Evolutionary conservation across 2,329 filamentous ascomycete genomes (phyloP), one percentile per base, ranked within the genome.

Genomic region (Thielaviopsis euricoi): DNA sequence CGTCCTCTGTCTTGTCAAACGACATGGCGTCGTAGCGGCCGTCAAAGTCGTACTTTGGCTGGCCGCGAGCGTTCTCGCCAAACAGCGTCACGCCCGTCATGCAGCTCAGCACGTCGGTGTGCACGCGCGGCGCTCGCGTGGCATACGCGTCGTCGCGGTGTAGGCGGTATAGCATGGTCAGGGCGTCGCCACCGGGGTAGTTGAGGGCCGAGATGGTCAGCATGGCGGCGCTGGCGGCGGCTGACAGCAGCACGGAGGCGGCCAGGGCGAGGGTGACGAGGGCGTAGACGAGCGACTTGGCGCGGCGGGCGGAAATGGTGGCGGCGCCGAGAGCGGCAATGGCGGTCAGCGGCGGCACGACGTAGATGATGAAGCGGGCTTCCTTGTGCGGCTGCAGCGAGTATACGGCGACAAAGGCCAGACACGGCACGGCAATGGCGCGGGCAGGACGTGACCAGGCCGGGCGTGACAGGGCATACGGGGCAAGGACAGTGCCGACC

Each of bases 361-460:
- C 77, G 71, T 97, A 97, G 65, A 97, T 82, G 64, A 98, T 84
- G 74, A 98, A 98, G 19, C 93, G 86, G 68, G 89, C 86, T 72
- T 98, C 93, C 68, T 98, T 98, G 73, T 98, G 93, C 0, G 91
- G 90, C 61, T 95, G 86, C 55, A 89, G 65, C 62, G 89, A 95
- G 74, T 95, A 97, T 50, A 94, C 69, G 4, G 77, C 77, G 21
- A 94, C 76, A 68, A 90, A 98, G 29, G 79, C 69, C 1, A 94
- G 63, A 10, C 80, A 77, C 0, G 93, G 89, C 2, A 84, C 64
- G 3, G 87, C 74, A 0, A 87, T 65, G 6, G 73, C 71, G 17
- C 70, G 66, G 0, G 75, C 73, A 5, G 71, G 68, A 3, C 67
- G 68, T 9, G 70, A 67, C 0, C 74, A 76, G 2, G 73, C 73